A percentile compares a stretch with the other conserved stretches of the same genome.
phyloP scores from a whole-genome alignment of 148 eudicot species.

The Linanthus parryae region DNA sequence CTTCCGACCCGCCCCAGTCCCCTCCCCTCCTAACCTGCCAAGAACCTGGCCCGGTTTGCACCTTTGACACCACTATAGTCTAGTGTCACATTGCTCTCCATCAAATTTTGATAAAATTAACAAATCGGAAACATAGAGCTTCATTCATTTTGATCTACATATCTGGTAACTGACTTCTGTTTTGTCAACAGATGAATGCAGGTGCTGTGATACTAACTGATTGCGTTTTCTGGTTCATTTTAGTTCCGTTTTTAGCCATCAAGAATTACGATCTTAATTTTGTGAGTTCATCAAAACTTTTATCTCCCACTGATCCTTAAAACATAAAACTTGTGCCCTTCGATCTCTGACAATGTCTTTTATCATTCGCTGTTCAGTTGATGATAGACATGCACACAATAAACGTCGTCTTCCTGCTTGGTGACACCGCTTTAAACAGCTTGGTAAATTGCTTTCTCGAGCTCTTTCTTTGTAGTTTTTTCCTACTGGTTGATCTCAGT shows the following conservation, averaged over 20 bases:
- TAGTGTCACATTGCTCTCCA: no score
- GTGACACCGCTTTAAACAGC: conserved; percentile 71
- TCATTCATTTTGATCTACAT: neutral
- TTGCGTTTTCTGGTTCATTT: conserved; percentile 74
- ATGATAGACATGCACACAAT: conserved; percentile 77
- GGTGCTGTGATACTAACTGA: conserved; percentile 91
- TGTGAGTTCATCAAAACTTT: conserved; percentile 9
- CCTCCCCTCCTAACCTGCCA: no score
- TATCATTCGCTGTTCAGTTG: conserved; percentile 35
- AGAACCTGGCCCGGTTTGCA: no score
- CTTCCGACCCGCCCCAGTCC: no score
- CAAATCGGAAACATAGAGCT: neutral
- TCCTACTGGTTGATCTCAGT: neutral
- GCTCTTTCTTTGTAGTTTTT: neutral
- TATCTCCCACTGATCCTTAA: no score
- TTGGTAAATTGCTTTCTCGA: conserved; percentile 82
- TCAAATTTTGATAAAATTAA: no score
- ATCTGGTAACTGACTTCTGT: neutral
- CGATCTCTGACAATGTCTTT: neutral
- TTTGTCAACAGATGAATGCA: conserved; percentile 68
- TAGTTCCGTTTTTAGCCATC: conserved; percentile 65
- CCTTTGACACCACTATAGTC: no score
- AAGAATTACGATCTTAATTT: conserved; percentile 23
- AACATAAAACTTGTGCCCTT: neutral
- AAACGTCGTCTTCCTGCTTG: conserved; percentile 79